Evolutionary conservation across 169 alveolate genomes (phyloP).

Genomic region (Cryptosporidium parvum): DNA sequence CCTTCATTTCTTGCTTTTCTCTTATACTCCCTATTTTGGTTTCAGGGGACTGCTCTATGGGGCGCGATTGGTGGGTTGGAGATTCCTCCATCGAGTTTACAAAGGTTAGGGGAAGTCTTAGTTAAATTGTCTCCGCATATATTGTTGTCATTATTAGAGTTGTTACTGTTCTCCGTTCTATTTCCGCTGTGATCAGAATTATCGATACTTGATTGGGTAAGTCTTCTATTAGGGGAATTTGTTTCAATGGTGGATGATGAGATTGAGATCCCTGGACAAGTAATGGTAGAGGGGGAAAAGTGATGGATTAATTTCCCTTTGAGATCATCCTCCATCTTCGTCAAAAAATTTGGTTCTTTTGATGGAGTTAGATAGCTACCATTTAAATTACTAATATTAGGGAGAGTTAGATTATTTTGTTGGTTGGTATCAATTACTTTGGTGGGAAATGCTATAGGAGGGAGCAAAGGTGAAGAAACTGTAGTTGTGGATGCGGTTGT

Average conservation of each 20-base stretch:
- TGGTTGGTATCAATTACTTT: neutral
- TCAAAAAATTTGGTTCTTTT: neutral
- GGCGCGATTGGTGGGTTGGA: neutral
- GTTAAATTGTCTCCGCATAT: neutral
- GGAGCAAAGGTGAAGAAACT: neutral
- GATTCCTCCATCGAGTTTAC: neutral
- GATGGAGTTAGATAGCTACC: neutral
- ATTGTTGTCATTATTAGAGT: neutral
- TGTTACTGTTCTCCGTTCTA: slow-evolving; percentile 3
- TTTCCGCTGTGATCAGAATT: slow-evolving; percentile 52
- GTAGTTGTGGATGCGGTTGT: neutral
- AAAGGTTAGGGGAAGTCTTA: neutral
- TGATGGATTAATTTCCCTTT: neutral
- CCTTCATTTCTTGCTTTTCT: neutral
- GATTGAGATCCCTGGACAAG: neutral
- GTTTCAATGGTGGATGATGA: slow-evolving; percentile 63
- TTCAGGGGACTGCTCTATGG: neutral
- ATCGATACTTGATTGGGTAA: slow-evolving; percentile 31
- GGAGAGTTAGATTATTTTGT: no score
- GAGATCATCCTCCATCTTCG: neutral
- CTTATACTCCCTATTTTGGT: neutral
- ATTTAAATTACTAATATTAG: neutral
- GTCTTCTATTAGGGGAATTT: slow-evolving; percentile 46
- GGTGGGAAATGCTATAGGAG: neutral
- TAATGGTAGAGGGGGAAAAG: neutral